phyloP scores from a whole-genome alignment of 805 yeast genomes.

The Cyberlindnera americana region DNA sequence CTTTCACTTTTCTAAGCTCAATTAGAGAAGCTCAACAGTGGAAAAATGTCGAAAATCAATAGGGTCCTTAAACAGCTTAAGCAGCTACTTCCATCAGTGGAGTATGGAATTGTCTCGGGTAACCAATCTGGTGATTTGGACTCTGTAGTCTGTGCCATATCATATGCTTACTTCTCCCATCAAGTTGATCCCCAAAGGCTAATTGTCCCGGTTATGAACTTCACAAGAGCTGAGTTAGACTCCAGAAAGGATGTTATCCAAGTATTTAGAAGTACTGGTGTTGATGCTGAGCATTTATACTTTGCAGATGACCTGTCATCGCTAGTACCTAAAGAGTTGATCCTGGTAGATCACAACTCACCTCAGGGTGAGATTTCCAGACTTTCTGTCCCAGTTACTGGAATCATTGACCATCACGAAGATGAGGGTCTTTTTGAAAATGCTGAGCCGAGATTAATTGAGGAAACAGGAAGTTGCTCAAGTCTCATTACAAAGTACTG shows the following conservation, averaged over 20 bases:
- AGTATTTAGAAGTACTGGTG: conserved; percentile 44
- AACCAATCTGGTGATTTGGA: conserved; percentile 89
- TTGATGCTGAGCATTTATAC: conserved; percentile 48
- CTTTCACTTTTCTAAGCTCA: too few species aligned
- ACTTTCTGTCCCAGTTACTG: conserved; percentile 37
- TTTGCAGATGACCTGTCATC: conserved; percentile 64
- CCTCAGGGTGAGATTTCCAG: conserved; percentile 46
- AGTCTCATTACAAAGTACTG: conserved; percentile 68
- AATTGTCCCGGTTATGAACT: conserved; percentile 63
- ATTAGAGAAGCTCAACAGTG: background rate
- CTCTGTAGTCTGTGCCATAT: conserved; percentile 73
- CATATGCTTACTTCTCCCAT: conserved; percentile 60
- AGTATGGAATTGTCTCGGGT: conserved; percentile 56
- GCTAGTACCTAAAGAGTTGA: conserved; percentile 22
- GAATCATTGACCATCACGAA: conserved; percentile 85
- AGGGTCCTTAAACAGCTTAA: conserved; percentile 12
- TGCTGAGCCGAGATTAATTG: conserved; percentile 60
- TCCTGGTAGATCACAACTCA: conserved; percentile 81
- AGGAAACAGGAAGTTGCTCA: conserved; percentile 73
- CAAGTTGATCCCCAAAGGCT: conserved; percentile 25
- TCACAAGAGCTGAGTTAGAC: conserved; percentile 59
- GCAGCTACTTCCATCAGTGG: background rate
- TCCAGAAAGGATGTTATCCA: conserved; percentile 68
- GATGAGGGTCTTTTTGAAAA: conserved; percentile 53
- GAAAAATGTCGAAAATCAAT: conserved; percentile 12